A percentile compares a stretch with the other conserved stretches of the same genome.
Conservation (phyloP, 148 eudicot species). For the Hydrangea macrophylla region DNA sequence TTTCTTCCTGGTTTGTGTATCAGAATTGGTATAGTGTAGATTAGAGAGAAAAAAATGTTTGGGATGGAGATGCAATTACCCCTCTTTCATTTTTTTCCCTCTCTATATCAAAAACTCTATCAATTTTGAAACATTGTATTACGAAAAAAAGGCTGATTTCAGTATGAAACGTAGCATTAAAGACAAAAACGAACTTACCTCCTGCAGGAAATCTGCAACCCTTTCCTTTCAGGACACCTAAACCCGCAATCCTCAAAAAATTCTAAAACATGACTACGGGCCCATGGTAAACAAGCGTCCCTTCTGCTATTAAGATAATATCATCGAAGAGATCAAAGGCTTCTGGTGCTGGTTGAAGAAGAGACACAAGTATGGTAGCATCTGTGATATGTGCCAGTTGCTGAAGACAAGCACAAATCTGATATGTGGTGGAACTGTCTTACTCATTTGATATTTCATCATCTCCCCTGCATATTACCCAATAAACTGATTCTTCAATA, state of each 20-base stretch:
- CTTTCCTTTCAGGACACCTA: conserved; percentile 74
- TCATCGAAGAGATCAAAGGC: conserved; percentile 80
- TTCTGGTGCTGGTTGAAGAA: conserved; percentile 93
- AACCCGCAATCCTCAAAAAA: conserved; percentile 67
- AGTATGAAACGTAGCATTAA: too few species aligned
- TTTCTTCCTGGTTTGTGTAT: too few species aligned
- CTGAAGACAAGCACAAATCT: conserved; percentile 61
- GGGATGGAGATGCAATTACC: too few species aligned
- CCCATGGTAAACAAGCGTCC: conserved; percentile 78
- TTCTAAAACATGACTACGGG: conserved; percentile 39
- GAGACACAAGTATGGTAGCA: conserved; percentile 62
- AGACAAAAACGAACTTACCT: conserved; percentile 59
- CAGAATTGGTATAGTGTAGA: too few species aligned
- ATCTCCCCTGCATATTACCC: conserved; percentile 59
- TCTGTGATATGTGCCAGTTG: conserved; percentile 67
- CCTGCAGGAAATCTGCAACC: conserved; percentile 87
- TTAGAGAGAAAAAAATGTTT: too few species aligned
- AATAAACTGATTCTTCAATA: neutral
- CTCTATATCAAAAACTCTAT: too few species aligned
- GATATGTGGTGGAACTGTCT: conserved; percentile 86
- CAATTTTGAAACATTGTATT: too few species aligned
- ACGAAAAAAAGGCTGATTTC: too few species aligned
- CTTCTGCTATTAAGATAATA: conserved; percentile 76
- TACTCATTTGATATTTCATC: conserved; percentile 90
- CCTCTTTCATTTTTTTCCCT: too few species aligned